phyloP scores from a whole-genome alignment of 208 protist genomes.

The Kentomonas sorsogonicus region DNA sequence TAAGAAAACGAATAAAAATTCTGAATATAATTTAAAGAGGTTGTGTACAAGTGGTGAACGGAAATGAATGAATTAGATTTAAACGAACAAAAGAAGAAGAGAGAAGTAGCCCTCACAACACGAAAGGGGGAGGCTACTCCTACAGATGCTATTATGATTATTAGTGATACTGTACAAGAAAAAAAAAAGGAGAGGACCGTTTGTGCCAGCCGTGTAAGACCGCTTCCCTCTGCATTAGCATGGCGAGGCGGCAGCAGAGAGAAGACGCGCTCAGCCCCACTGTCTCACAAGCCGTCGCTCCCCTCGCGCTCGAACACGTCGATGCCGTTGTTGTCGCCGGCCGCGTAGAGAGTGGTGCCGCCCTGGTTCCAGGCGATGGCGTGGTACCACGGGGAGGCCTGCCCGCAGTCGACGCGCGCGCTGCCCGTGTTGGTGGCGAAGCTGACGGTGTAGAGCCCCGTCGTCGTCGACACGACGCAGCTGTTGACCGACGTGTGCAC shows the following conservation, averaged over 20 bases:
- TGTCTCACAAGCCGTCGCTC: constrained; percentile 21
- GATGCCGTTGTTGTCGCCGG: constrained; percentile 64
- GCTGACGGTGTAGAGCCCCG: constrained; percentile 74
- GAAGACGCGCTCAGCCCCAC: not conserved
- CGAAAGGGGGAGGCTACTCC: too few species aligned
- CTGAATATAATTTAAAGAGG: too few species aligned
- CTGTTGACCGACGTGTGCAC: constrained; percentile 59
- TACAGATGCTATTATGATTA: too few species aligned
- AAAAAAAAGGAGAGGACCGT: not conserved
- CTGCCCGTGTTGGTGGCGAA: constrained; percentile 42
- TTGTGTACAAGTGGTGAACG: too few species aligned
- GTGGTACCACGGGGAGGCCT: constrained; percentile 59
- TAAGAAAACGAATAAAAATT: too few species aligned
- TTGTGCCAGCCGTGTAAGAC: not conserved
- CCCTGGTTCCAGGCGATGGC: constrained; percentile 66
- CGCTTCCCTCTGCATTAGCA: not conserved
- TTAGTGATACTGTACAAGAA: too few species aligned
- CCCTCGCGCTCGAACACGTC: constrained; percentile 61
- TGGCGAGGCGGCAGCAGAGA: not conserved
- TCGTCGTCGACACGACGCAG: constrained; percentile 80
- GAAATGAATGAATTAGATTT: too few species aligned
- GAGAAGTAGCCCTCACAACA: too few species aligned
- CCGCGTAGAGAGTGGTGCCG: constrained; percentile 67
- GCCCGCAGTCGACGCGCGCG: constrained; percentile 52
- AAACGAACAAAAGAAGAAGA: too few species aligned